Conservation (phyloP, 306 rosid species). For the Gynostemma pentaphyllum region DNA sequence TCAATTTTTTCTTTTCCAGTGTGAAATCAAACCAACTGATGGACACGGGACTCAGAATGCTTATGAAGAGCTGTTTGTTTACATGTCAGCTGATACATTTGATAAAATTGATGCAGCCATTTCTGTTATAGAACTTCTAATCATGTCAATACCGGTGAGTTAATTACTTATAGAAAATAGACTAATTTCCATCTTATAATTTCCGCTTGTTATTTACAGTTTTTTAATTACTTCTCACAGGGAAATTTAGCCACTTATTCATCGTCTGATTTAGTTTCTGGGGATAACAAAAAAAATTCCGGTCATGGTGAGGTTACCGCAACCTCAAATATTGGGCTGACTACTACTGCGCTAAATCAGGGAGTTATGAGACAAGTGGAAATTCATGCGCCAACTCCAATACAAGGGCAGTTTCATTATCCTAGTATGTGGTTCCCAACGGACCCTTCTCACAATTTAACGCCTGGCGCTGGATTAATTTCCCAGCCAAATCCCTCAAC, state of each 20-base stretch:
- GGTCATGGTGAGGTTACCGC: slow-evolving; percentile 25
- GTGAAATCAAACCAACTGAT: slow-evolving; percentile 50
- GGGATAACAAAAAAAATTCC: slow-evolving; percentile 16
- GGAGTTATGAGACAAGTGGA: slow-evolving; percentile 30
- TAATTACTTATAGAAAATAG: not conserved
- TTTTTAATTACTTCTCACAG: slow-evolving; percentile 22
- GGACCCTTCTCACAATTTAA: slow-evolving; percentile 29
- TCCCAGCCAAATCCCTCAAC: slow-evolving; percentile 32
- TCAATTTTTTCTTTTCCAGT: slow-evolving; percentile 23
- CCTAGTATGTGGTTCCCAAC: slow-evolving; percentile 45
- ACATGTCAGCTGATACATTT: slow-evolving; percentile 72
- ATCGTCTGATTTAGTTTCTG: slow-evolving; percentile 31
- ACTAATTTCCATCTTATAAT: not conserved
- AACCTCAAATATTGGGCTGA: slow-evolving; percentile 21
- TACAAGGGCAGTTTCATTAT: slow-evolving; percentile 38
- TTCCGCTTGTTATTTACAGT: not conserved
- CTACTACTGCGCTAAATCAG: slow-evolving; percentile 27
- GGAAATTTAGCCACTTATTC: slow-evolving; percentile 54
- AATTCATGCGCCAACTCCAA: slow-evolving; percentile 23
- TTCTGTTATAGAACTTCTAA: slow-evolving; percentile 65
- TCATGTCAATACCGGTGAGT: slow-evolving; percentile 83
- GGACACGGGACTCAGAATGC: slow-evolving; percentile 36
- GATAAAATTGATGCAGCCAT: slow-evolving; percentile 88
- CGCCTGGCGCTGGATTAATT: slow-evolving; percentile 25
- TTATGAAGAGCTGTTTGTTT: slow-evolving; percentile 57